Evolutionary conservation across 164 flowering plant species (phyloP).

Genomic region (Aristolochia californica): DNA sequence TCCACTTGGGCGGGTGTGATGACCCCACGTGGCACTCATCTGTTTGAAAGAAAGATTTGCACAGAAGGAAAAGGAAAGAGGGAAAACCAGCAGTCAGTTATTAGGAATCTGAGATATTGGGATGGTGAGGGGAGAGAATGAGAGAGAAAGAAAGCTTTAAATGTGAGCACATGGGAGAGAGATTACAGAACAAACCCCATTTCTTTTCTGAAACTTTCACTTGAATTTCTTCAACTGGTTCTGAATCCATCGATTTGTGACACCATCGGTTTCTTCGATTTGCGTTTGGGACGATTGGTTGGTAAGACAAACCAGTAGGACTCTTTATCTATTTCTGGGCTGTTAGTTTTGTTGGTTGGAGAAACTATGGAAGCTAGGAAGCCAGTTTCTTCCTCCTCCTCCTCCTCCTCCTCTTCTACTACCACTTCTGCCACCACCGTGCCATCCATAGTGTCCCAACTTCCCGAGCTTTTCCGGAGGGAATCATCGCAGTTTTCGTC

Average conservation of each 20-base stretch:
- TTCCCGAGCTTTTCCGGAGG: slow-evolving; percentile 1
- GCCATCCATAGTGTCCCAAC: background rate
- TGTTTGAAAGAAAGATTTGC: background rate
- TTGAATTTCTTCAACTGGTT: slow-evolving; percentile 2
- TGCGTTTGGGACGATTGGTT: background rate
- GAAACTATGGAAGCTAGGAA: slow-evolving; percentile 4
- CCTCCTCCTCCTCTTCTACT: background rate
- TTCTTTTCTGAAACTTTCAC: background rate
- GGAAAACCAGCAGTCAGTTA: background rate
- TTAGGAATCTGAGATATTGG: background rate
- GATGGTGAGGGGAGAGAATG: background rate
- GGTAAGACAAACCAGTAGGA: background rate
- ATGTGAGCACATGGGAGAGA: slow-evolving; percentile 5
- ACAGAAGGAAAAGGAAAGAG: slow-evolving; percentile 1
- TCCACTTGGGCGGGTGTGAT: slow-evolving; percentile 2
- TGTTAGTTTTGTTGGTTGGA: slow-evolving; percentile 1
- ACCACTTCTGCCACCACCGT: background rate
- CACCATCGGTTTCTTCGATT: background rate
- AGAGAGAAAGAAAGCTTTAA: slow-evolving; percentile 1
- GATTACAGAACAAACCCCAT: background rate
- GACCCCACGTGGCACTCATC: slow-evolving; percentile 7
- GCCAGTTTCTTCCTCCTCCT: background rate
- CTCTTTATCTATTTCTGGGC: too few species aligned
- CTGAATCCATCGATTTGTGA: background rate
- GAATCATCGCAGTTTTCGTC: background rate